These are phyloP conservation scores for Coleophoma eucalyptorum DNA, from an alignment of 2,329 filamentous ascomycete genomes.

Conservation along the genomic window DNA sequence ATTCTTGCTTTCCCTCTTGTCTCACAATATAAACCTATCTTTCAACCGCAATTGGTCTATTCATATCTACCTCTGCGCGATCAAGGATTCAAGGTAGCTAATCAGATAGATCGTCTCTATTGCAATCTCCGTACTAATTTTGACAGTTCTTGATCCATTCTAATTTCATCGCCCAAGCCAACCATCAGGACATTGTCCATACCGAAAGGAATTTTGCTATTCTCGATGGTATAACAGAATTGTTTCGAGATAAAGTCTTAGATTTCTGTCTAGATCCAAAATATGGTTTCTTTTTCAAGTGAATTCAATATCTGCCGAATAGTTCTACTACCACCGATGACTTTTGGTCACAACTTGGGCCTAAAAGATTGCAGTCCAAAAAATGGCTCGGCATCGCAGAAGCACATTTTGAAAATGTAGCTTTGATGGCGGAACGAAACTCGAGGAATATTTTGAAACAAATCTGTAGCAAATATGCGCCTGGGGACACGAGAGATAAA, in stretches of 20 bases:
- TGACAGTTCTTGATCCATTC: constrained; percentile 43
- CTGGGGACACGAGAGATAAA: constrained; percentile 1
- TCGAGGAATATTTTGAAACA: constrained; percentile 8
- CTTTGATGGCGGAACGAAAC: constrained; percentile 12
- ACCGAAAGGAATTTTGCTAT: constrained; percentile 37
- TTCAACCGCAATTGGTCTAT: constrained; percentile 5
- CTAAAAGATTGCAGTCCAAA: constrained; percentile 21
- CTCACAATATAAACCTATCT: too few relatives aligned
- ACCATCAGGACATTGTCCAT: constrained; percentile 34
- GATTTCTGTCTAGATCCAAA: constrained; percentile 33
- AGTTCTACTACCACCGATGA: too few relatives aligned
- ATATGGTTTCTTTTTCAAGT: too few relatives aligned
- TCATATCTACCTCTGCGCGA: constrained; percentile 18
- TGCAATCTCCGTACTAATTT: neutral
- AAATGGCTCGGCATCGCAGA: constrained; percentile 27
- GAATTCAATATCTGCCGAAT: too few relatives aligned
- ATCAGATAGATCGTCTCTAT: too few relatives aligned
- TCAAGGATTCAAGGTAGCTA: constrained; percentile 14
- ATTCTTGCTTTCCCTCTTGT: too few relatives aligned
- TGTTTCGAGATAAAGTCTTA: constrained; percentile 34
- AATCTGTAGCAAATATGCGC: neutral
- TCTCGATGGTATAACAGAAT: constrained; percentile 30
- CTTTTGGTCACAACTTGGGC: too few relatives aligned
- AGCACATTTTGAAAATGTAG: constrained; percentile 19
- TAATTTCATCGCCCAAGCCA: constrained; percentile 44